phyloP scores from a whole-genome alignment of 2,329 filamentous ascomycete species.

The Diaporthe sp. region DNA sequence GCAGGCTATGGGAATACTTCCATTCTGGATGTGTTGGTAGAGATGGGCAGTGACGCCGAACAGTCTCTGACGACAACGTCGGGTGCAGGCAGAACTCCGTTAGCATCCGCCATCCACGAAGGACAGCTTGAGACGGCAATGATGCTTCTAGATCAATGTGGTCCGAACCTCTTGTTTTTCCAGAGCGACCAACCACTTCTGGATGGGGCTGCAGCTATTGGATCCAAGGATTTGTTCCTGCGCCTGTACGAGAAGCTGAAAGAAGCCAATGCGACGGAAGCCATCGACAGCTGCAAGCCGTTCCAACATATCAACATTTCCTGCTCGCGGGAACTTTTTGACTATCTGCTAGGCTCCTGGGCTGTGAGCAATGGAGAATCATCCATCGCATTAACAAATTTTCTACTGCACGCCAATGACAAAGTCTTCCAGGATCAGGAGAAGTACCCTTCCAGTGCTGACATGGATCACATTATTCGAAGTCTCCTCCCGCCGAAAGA shows the following conservation, averaged over 20 bases:
- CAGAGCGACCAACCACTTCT: background rate
- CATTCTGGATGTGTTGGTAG: background rate
- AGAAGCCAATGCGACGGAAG: no score
- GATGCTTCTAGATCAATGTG: background rate
- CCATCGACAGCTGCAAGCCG: fast-evolving
- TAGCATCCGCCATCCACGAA: background rate
- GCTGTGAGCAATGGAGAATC: background rate
- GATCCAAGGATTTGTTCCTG: background rate
- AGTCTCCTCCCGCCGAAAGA: background rate
- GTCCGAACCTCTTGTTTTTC: fast-evolving
- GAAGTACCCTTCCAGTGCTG: background rate
- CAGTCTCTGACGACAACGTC: background rate
- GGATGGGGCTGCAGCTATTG: background rate
- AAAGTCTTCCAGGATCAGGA: fast-evolving
- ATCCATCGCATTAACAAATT: background rate
- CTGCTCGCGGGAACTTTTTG: background rate
- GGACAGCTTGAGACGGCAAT: background rate
- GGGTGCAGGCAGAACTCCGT: background rate
- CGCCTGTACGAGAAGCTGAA: background rate
- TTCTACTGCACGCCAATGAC: background rate
- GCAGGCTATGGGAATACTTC: background rate
- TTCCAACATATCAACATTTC: background rate
- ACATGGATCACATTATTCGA: background rate
- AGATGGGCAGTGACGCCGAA: background rate
- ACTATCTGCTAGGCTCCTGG: background rate